These are phyloP conservation scores for Skeletonema costatum DNA, from an alignment of 108 stramenopile species.

Conservation along the genomic window DNA sequence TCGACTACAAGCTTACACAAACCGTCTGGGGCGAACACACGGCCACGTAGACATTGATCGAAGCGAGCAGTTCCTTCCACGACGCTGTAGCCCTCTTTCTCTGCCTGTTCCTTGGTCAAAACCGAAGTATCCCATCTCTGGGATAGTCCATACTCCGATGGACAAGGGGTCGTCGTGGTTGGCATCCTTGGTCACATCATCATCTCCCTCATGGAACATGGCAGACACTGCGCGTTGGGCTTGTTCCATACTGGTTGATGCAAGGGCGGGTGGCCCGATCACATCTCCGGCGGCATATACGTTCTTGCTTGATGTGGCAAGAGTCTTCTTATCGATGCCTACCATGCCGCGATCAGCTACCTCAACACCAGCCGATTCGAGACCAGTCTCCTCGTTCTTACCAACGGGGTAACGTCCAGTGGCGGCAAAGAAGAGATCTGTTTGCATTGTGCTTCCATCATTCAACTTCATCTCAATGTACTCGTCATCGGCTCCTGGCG, in stretches of 20 bases:
- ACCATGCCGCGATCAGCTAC: slow-evolving; percentile 21
- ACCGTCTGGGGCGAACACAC: slow-evolving; percentile 35
- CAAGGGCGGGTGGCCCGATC: slow-evolving; percentile 23
- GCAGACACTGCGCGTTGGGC: slow-evolving; percentile 13
- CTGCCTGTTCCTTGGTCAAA: slow-evolving; percentile 24
- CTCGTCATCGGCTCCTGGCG: slow-evolving; percentile 8
- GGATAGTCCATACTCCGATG: slow-evolving; percentile 33
- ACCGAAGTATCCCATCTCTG: slow-evolving; percentile 27
- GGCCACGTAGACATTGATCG: slow-evolving; percentile 23
- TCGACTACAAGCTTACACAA: slow-evolving; percentile 25
- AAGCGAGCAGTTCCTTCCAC: slow-evolving; percentile 18
- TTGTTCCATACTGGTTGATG: slow-evolving; percentile 31
- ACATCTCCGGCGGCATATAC: slow-evolving; percentile 43
- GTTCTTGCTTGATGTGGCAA: slow-evolving; percentile 6
- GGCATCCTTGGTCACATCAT: neutral
- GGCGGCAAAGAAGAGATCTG: slow-evolving; percentile 34
- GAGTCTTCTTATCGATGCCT: slow-evolving; percentile 17
- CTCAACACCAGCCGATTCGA: slow-evolving; percentile 13
- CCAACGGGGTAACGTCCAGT: slow-evolving; percentile 20
- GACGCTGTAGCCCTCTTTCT: slow-evolving; percentile 8
- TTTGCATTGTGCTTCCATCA: slow-evolving; percentile 19
- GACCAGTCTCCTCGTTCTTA: slow-evolving; percentile 16
- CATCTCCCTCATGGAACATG: slow-evolving; percentile 12
- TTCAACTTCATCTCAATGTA: slow-evolving; percentile 17
- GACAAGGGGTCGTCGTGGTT: slow-evolving; percentile 23